Evolutionary conservation across 306 rosid genomes (phyloP).

Genomic region (Trifolium fragiferum): DNA sequence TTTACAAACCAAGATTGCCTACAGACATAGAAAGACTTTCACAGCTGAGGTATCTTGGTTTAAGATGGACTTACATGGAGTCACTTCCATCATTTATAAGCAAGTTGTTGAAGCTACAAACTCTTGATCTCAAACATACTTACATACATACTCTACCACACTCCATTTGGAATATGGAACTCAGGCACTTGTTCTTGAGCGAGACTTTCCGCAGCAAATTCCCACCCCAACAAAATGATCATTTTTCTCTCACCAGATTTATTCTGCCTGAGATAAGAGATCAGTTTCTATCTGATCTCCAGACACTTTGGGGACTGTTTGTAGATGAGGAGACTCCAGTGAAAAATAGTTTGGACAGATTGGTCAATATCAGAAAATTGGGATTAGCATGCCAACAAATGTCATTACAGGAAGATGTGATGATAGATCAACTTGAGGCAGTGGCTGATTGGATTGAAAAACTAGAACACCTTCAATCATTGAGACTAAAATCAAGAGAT

Average conservation of each 20-base stretch:
- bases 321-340: constrained; percentile 42
- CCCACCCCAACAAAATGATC: constrained; percentile 2
- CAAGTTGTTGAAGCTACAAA: constrained; percentile 41
- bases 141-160: constrained; percentile 37
- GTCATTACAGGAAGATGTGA: background rate
- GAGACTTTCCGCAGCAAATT: constrained; percentile 34
- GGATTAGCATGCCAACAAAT: constrained; percentile 47
- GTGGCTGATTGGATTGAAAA: constrained; percentile 35
- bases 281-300: constrained; percentile 32
- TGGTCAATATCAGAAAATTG: constrained; percentile 43
- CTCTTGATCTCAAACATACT: constrained; percentile 52
- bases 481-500: constrained; percentile 41
- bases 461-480: constrained; percentile 26
- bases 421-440: constrained; percentile 29
- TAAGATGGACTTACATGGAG: constrained; percentile 50
- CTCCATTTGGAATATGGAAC: constrained; percentile 48
- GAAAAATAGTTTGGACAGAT: constrained; percentile 36
- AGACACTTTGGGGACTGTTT: constrained; percentile 50
- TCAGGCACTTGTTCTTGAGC: constrained; percentile 44
- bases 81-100: constrained; percentile 44
- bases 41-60: constrained; percentile 47
- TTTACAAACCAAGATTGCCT: constrained; percentile 49
- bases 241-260: background rate
- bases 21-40: constrained; percentile 32
- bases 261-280: background rate